phyloP scores from a whole-genome alignment of 495 filamentous ascomycete genomes.

The Poronia punctata region DNA sequence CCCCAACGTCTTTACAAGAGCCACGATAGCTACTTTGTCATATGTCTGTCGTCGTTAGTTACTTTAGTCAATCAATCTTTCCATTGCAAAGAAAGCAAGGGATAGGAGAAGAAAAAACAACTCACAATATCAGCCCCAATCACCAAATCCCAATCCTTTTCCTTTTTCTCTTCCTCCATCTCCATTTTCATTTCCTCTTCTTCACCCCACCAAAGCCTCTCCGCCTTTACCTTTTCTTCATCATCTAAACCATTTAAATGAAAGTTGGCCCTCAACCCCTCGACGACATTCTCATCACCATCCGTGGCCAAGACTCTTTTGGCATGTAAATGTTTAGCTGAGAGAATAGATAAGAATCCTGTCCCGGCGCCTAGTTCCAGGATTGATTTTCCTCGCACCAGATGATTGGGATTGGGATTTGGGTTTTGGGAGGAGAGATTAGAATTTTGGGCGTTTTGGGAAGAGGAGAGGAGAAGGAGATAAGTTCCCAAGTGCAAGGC shows the following conservation, averaged over 20 bases:
- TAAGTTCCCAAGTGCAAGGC: slow-evolving; percentile 67
- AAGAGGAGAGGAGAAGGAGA: no score
- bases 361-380: slow-evolving; percentile 79
- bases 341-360: slow-evolving; percentile 67
- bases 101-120: not conserved
- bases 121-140: slow-evolving; percentile 40
- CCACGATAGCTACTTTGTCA: slow-evolving; percentile 25
- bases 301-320: slow-evolving; percentile 63
- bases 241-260: slow-evolving; percentile 48
- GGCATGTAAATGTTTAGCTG: slow-evolving; percentile 57
- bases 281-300: slow-evolving; percentile 58
- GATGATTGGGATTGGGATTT: no score
- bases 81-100: not conserved
- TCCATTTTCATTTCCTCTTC: no score
- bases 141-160: no score
- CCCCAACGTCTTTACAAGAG: slow-evolving; percentile 27
- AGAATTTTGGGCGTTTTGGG: no score
- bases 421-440: no score
- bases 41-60: slow-evolving; percentile 25
- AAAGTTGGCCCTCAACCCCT: slow-evolving; percentile 52
- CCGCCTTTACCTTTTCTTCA: slow-evolving; percentile 27
- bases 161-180: no score
- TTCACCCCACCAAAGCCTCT: slow-evolving; percentile 47
- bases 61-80: no score
- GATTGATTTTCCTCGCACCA: slow-evolving; percentile 50